phyloP scores from a whole-genome alignment of 345 rosid species.

The Gossypium stocksii region DNA sequence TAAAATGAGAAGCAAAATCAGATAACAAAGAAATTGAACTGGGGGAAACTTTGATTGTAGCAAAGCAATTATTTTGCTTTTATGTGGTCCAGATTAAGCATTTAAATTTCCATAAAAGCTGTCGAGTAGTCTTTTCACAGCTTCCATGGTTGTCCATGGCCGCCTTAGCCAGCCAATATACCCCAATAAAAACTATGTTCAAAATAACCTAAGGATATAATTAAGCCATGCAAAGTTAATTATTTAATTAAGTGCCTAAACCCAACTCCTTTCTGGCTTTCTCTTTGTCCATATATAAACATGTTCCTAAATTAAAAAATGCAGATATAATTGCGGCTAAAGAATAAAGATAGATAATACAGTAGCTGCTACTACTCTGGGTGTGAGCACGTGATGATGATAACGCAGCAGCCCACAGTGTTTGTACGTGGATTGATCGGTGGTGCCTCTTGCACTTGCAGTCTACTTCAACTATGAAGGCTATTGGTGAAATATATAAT shows the following conservation, averaged over 20 bases:
- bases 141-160: background rate
- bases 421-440: too few species aligned
- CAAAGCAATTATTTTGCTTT: background rate
- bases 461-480: background rate
- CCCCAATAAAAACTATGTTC: background rate
- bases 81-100: conserved; percentile 5
- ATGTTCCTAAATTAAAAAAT: too few species aligned
- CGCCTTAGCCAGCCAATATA: background rate
- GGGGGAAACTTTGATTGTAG: too few species aligned
- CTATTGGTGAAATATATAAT: background rate
- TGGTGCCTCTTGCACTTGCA: background rate
- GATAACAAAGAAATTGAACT: too few species aligned
- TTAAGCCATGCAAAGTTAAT: background rate
- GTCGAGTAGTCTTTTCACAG: background rate
- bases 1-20: too few species aligned
- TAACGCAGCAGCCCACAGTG: background rate
- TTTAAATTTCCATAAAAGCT: background rate
- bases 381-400: background rate
- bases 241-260: too few species aligned
- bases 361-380: background rate
- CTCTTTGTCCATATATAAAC: too few species aligned
- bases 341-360: too few species aligned
- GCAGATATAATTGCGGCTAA: too few species aligned
- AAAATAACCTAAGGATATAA: background rate
- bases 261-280: too few species aligned